Base-by-base conservation (phyloP, 164 flowering plant species). In the Malania oleifera region DNA sequence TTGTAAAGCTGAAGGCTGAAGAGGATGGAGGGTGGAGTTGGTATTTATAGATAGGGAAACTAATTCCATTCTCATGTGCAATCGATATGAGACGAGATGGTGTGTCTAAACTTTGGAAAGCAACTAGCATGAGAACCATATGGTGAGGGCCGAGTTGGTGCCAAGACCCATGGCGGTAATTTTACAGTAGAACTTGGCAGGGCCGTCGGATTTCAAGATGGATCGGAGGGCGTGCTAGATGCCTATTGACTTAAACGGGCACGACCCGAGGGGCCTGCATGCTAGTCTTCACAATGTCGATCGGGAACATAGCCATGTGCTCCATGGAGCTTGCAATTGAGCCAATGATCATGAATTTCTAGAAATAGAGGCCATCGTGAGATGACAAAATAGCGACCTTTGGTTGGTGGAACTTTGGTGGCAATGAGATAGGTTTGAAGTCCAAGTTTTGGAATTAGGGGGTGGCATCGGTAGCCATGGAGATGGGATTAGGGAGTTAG, bases 91-190 rank as follows among this genome's bases (percentile, higher is more conserved):
- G n/a, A n/a, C n/a, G n/a, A n/a, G n/a, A n/a, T n/a, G n/a, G n/a
- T n/a, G n/a, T n/a, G n/a, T n/a, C n/a, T n/a, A n/a, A n/a, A n/a
- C n/a, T n/a, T n/a, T n/a, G n/a, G n/a, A n/a, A n/a, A n/a, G n/a
- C n/a, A n/a, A n/a, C n/a, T n/a, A n/a, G n/a, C n/a, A n/a, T n/a
- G 92, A 77, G 62, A 88, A 88, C 46, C 82, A 83, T 14, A 81
- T 87, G 18, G 96, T 92, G 68, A 84, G 92, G 1, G 92, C 90
- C 0, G 96, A 92, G 1, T 90, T 92, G 19, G 96, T 92, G 14
- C 92, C 90, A 13, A 88, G 77, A 0, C 82, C 93, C 86, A 86
- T 86, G 12, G 96, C 90, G 1, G 71, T 84, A n/a, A 86, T 86
- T 18, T 91, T 90, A 1, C 89, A 81, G 70, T 89, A 86, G 41